Conservation (phyloP, 163 green algal species). For the Scenedesmus sp. region DNA sequence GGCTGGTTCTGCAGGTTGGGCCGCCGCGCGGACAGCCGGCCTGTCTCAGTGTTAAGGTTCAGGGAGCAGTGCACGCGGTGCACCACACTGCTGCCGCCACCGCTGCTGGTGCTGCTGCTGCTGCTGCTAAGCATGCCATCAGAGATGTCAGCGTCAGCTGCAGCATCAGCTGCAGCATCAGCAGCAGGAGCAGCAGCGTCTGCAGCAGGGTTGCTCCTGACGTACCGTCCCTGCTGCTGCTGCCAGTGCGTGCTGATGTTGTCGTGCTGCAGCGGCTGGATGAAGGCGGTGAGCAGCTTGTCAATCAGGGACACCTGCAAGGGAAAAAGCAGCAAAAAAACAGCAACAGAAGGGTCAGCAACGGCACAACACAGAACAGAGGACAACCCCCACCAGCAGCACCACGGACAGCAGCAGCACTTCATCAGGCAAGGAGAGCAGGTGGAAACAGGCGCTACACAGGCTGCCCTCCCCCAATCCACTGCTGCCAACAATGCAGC, state of each 20-base stretch:
- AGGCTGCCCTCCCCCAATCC: too few relatives aligned
- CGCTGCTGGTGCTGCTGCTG: neutral
- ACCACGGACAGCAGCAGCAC: too few relatives aligned
- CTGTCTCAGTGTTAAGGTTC: conserved; percentile 99
- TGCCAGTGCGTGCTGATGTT: conserved; percentile 61
- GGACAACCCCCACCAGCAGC: too few relatives aligned
- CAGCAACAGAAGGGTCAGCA: too few relatives aligned
- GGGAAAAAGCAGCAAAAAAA: too few relatives aligned
- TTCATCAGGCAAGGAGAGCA: too few relatives aligned
- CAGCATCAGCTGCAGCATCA: neutral
- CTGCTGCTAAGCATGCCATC: neutral
- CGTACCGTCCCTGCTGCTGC: neutral
- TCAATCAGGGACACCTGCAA: conserved; percentile 86
- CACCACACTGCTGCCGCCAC: conserved; percentile 16
- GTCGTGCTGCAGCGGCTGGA: conserved; percentile 91
- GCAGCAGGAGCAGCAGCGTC: neutral
- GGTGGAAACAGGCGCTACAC: too few relatives aligned
- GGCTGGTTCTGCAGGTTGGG: conserved; percentile 99
- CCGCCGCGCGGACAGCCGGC: conserved; percentile 87
- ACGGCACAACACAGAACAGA: too few relatives aligned
- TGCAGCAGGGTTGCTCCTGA: neutral
- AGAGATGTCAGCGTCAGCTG: neutral
- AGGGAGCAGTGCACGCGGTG: conserved; percentile 94
- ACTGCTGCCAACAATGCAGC: too few relatives aligned
- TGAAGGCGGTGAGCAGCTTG: conserved; percentile 96